phyloP scores from a whole-genome alignment of 2,329 filamentous ascomycete species.

The Cercospora janseana region DNA sequence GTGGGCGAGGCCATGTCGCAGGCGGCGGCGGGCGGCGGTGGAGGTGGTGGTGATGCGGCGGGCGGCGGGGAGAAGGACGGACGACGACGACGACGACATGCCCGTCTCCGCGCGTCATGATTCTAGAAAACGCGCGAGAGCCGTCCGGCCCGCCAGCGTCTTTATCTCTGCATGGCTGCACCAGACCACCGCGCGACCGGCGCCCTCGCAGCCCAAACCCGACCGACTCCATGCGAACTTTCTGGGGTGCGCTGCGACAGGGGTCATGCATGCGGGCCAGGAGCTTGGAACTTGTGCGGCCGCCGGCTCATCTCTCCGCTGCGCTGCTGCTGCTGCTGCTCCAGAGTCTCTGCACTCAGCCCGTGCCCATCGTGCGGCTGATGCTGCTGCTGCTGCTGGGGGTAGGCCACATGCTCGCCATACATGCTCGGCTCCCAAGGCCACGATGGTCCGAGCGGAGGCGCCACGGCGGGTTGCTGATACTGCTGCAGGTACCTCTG shows the following conservation, averaged over 20 bases:
- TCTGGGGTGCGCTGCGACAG: conserved; percentile 17
- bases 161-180: conserved; percentile 11
- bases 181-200: not conserved
- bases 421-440: no score
- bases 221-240: conserved; percentile 16
- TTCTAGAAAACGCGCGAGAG: conserved; percentile 19
- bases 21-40: not conserved
- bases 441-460: no score
- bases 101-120: conserved; percentile 13
- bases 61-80: no score
- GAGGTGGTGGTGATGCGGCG: conserved; percentile 4
- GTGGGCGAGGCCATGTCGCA: conserved; percentile 18
- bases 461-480: no score
- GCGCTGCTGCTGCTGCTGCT: no score
- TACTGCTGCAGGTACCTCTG: not conserved
- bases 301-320: conserved; percentile 20
- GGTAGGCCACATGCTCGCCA: no score
- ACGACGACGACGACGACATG: no score
- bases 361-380: not conserved
- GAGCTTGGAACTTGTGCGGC: conserved; percentile 18
- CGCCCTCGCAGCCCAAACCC: not conserved
- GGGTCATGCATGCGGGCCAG: conserved; percentile 16
- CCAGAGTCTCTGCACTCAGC: conserved; percentile 20
- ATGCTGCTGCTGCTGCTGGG: not conserved
- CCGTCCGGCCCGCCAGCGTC: conserved; percentile 18